Base-by-base conservation (phyloP, 2,329 filamentous ascomycete species). In the Epichloe sibirici region DNA sequence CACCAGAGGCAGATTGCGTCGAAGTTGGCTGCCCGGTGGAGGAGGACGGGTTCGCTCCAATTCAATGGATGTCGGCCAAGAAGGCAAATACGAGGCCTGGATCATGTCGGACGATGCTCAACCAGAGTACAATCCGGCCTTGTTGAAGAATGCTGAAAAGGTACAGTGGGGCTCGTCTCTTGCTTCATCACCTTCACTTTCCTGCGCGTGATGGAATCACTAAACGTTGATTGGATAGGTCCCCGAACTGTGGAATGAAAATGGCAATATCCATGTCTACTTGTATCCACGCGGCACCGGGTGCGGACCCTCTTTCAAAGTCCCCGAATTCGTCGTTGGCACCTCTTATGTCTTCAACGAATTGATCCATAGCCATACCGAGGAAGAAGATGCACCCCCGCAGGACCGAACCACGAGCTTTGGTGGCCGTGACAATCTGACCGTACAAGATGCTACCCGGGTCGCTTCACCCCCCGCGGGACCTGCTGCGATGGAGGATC, bases 241-340 rank as follows among this genome's bases (percentile, higher is more conserved):
- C 4, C 79, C 81, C 2, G 82, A 85, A 63, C 65, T 86, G 21
- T 85, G 82, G 82, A 78, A 81, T 57, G 79, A 83, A 51, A 68
- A 65, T 49, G 81, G 78, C 40, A 75, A 75, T 55, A 73, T 83
- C 25, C 69, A 73, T 49, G 73, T 86, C 21, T 80, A 81, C 58
- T 66, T 86, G 4, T 76, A 76, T 52, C 72, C 80, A 1, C 73
- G 70, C 51, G 67, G 69, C 5, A 74, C 69, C 54, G 74, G 74
- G 9, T 66, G 64, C 8, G 77, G 76, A 0, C 75, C 81, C 2
- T 83, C 78, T 0, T 84, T 85, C 68, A 82, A 78, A 60, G 74
- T 84, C 6, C 72, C 73, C 38, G 73, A 75, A 34, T 74, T 77
- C 37, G 70, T 75, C 25, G 70, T 82, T 42, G 72, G 74, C 57